Base-by-base conservation (phyloP, 768 basidiomycete species). In the Strobilomyces dryophilus region DNA sequence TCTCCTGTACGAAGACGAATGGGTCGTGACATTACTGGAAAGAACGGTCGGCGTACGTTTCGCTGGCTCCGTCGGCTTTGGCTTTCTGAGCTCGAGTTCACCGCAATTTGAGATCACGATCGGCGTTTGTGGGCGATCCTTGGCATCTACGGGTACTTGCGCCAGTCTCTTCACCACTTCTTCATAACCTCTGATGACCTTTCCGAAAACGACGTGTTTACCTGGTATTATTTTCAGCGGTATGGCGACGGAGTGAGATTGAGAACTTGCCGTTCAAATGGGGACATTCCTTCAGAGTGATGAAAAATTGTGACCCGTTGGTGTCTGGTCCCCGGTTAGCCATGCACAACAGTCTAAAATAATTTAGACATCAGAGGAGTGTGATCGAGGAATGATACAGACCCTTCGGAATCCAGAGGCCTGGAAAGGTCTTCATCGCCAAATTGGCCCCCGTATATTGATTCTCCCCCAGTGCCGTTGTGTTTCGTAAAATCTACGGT, bases 231-330 rank as follows among this genome's bases (percentile, higher is more conserved):
- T 48, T 17, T 50, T 53, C 15, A 49, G 51, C 32, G 44, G 36
- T 12, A 57, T 15, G 41, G 40, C 36, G 27, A 45, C 31, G 8
- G 31, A 36, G n/a, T n/a, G 12, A 5, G 20, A 43, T 35, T 0
- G 1, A 47, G 40, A 0, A 57, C 71, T 71, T 70, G 75, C 91
- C 91, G 63, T 87, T 79, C 42, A 92, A 68, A 65, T 92, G 89
- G 4, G 84, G 81, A 55, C 87, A 83, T 15, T 80, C 77, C n/a
- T 79, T 76, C 11, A 95, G 76, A 20, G 92, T 92, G 56, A 94
- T 75, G 65, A 95, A 94, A 65, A 87, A 95, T 58, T 95, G 92
- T 1, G 86, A 89, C 35, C 85, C 84, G 58, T 94, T 95, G 34
- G 92, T 94, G 69, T 88, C 75, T 1, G 87, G 83, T 3, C 89